Conservation (phyloP, 345 rosid genomes). For the Dipteronia sinensis region DNA sequence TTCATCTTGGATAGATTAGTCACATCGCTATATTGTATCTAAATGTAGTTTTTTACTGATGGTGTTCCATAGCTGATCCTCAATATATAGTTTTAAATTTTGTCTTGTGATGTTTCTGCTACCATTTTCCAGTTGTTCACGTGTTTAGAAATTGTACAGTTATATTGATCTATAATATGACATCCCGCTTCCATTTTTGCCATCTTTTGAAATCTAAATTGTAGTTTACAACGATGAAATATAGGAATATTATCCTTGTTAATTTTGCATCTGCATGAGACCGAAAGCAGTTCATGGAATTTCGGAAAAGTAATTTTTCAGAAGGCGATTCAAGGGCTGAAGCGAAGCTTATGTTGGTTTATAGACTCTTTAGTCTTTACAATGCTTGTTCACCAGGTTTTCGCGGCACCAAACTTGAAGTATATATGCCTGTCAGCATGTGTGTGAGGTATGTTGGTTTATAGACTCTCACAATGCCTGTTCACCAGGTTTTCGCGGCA, state of each 20-base stretch:
- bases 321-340: no score
- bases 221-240: neutral
- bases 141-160: conserved; percentile 20
- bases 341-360: no score
- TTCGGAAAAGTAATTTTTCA: no score
- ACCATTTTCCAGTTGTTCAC: conserved; percentile 16
- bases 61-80: conserved; percentile 7
- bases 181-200: neutral
- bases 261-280: neutral
- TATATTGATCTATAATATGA: neutral
- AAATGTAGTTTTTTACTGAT: conserved; percentile 13
- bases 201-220: neutral
- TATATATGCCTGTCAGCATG: no score
- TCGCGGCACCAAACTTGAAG: no score
- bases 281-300: neutral
- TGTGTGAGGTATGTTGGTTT: no score
- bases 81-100: conserved; percentile 1
- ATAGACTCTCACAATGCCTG: no score
- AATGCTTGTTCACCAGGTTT: no score
- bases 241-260: neutral
- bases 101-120: conserved; percentile 16
- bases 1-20: conserved; percentile 12
- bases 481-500: no score
- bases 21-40: neutral
- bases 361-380: no score